Percentiles rank a stretch among this genome's conserved stretches.
Evolutionary conservation across 495 filamentous ascomycete genomes (phyloP).

Genomic region (Elasticomyces elasticus): DNA sequence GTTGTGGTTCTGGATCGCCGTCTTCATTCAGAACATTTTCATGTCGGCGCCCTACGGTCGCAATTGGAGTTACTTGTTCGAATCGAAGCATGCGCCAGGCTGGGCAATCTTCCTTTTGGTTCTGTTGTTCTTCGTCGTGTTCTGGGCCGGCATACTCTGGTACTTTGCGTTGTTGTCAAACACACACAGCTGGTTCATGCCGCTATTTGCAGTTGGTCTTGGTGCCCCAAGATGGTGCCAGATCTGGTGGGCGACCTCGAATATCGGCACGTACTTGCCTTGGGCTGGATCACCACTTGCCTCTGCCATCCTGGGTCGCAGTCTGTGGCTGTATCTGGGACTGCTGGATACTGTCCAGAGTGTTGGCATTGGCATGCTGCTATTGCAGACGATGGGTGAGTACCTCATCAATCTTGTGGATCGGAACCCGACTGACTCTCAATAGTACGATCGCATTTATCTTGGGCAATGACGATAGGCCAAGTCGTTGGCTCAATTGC

Average conservation of each 20-base stretch:
- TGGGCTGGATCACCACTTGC: constrained; percentile 43
- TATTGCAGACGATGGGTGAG: constrained; percentile 45
- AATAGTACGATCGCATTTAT: constrained; percentile 46
- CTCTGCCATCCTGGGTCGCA: constrained; percentile 43
- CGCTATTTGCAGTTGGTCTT: constrained; percentile 56
- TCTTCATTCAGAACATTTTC: constrained; percentile 60
- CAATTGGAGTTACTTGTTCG: constrained; percentile 54
- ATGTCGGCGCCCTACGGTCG: constrained; percentile 52
- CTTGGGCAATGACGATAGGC: constrained; percentile 45
- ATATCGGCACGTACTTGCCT: constrained; percentile 50
- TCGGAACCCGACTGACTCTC: not conserved
- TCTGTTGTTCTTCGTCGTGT: constrained; percentile 47
- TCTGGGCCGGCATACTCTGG: constrained; percentile 45
- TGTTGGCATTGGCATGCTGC: constrained; percentile 54
- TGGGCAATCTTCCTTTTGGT: constrained; percentile 47
- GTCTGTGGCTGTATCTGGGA: constrained; percentile 57
- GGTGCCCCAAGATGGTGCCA: constrained; percentile 56
- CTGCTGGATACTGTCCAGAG: constrained; percentile 53
- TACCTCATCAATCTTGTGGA: not conserved
- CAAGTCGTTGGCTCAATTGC: constrained; percentile 47
- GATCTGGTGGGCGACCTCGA: constrained; percentile 52
- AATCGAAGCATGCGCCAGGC: constrained; percentile 39
- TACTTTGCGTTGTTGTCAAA: constrained; percentile 42
- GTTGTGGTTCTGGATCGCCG: constrained; percentile 50
- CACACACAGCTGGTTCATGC: constrained; percentile 53